A percentile compares a stretch with the other conserved stretches of the same genome.
phyloP scores from a whole-genome alignment of 768 basidiomycete genomes.

The Cyclocybe aegerita region DNA sequence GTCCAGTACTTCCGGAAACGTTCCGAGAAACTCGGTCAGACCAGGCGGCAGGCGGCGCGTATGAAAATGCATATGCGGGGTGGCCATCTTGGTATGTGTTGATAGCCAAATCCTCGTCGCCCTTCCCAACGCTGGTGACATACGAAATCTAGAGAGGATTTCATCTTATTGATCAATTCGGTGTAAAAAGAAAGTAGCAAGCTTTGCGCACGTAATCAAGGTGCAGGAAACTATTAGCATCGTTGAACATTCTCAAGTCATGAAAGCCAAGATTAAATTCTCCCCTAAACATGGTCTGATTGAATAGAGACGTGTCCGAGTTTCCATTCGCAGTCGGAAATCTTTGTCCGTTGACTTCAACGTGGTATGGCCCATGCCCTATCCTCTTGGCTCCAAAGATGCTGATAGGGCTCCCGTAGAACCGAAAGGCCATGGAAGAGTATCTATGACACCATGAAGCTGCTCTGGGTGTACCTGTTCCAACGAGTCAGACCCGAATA shows the following conservation, averaged over 20 bases:
- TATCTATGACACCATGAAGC: slow-evolving; percentile 27
- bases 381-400: slow-evolving; percentile 38
- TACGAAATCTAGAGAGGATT: slow-evolving; percentile 14
- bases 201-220: slow-evolving; percentile 35
- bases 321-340: slow-evolving; percentile 13
- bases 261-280: slow-evolving; percentile 8
- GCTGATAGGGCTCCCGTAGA: slow-evolving; percentile 37
- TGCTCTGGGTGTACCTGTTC: slow-evolving; percentile 15
- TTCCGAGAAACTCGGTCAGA: neutral
- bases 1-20: slow-evolving; percentile 11
- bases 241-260: slow-evolving; percentile 19
- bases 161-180: neutral
- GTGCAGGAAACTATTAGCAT: slow-evolving; percentile 27
- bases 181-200: neutral
- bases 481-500: neutral
- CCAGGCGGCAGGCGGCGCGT: slow-evolving; percentile 17
- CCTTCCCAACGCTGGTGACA: slow-evolving; percentile 17
- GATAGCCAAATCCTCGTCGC: slow-evolving; percentile 18
- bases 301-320: slow-evolving; percentile 1
- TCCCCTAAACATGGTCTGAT: slow-evolving; percentile 7
- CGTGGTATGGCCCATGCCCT: slow-evolving; percentile 35
- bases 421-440: slow-evolving; percentile 28
- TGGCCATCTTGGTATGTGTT: slow-evolving; percentile 24
- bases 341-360: slow-evolving; percentile 16
- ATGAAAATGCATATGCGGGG: slow-evolving; percentile 16